Base-by-base conservation (phyloP, 1,284 basidiomycete species). In the Naganishia sp. region DNA sequence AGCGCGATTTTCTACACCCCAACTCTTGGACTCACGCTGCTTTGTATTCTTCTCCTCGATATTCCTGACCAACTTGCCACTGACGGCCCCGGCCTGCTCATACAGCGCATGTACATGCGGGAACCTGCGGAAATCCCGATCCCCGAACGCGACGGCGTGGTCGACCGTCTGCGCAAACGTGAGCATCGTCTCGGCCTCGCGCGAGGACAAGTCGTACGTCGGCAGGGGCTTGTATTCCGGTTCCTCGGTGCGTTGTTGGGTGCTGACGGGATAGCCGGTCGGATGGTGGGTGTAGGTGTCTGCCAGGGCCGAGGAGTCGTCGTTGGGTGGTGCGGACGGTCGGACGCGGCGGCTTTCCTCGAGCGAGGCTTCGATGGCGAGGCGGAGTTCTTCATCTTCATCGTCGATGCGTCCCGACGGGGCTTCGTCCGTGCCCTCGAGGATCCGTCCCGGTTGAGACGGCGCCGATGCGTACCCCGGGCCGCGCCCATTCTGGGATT, bases 291-390 rank as follows among this genome's bases (percentile, higher is more conserved):
- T n/a, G 28, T 58, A 58, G 6, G 56, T 35, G 17, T 25, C n/a
- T 17, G 56, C 45, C 1, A 43, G 45, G 2, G 56, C 43, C 1
- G 56, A 32, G 1, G 43, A 9, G n/a, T 46, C 35, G 78, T 32
- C 85, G 81, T 7, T 43, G 32, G 83, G 85, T 1, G 91, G 91
- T 0, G 90, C 91, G 72, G 89, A 91, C 1, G 92, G 87, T 67
- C 83, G 85, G 0, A 89, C 88, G 9, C 88, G 87, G 68, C 86
- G 88, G 32, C 88, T 88, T 73, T 99, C 96, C 13, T 88, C 84
- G 70, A 99, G 79, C 75, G 90, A 94, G 0, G 96, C 96, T 74
- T 97, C 94, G 67, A 99, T 99, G 0, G 96, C 96, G 15, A 95
- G 90, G 63, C 85, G 87, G 25, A 99, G 82, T 71, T 99, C 93